Base-by-base conservation (phyloP, 768 basidiomycete genomes). In the Termitomyces sp. region DNA sequence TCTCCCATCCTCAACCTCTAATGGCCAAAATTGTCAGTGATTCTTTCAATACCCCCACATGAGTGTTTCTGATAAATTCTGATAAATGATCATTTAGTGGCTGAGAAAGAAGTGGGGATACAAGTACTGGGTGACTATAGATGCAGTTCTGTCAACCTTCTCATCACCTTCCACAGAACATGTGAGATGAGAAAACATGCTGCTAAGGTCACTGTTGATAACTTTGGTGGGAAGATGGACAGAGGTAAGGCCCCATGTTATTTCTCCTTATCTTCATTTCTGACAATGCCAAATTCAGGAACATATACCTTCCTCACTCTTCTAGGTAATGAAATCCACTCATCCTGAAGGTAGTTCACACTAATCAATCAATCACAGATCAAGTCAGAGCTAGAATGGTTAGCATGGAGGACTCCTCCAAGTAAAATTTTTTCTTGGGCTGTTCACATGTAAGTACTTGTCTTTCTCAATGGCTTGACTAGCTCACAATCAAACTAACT, bases 61-160 rank as follows among this genome's bases (percentile, higher is more conserved):
- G 40, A 8, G 53, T 35, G 37, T 34, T 4, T 14, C 16, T 29
- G n/a, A 41, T n/a, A n/a, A n/a, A n/a, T n/a, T n/a, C n/a, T n/a
- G n/a, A n/a, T 14, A 37, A 47, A 57, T 23, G n/a, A 35, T 49
- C 1, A 25, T 5, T 53, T 7, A 1, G 19, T 53, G 86, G 83
- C 80, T 87, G 11, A 80, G 84, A 41, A n/a, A 71, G 79, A 85
- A 87, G 65, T 86, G 84, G 85, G 81, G 78, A 4, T 85, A 82
- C 68, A 75, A 81, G 53, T 82, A 85, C 62, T 85, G 79, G 73
- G 85, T 86, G 82, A n/a, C n/a, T n/a, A n/a, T 85, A 21, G 84
- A n/a, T n/a, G 85, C 1, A 79, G 83, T 1, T 79, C 84, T 3
- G 75, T 85, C 6, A 85, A 87, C 60, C 4, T 86, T 5, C 72